phyloP scores from a whole-genome alignment of 139 green algal genomes.

The Auxenochlorella pyrenoidosa region DNA sequence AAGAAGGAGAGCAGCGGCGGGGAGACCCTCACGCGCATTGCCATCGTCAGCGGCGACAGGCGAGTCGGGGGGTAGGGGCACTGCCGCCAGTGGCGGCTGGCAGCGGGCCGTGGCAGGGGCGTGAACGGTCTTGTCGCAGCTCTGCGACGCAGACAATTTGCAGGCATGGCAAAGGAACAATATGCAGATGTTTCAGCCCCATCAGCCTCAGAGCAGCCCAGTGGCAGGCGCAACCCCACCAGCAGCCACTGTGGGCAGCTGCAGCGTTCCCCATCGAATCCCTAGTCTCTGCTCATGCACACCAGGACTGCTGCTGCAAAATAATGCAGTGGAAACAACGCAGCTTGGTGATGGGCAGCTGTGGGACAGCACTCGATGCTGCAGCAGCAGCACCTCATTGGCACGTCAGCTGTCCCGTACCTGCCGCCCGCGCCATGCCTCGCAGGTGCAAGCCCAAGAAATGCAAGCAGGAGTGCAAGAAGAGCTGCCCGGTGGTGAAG shows the following conservation, averaged over 20 bases:
- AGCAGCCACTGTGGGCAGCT: no score
- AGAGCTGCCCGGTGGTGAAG: conserved; percentile 98
- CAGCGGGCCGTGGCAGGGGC: background rate
- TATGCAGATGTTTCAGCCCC: no score
- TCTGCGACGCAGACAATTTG: no score
- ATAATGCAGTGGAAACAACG: no score
- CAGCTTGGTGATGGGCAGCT: no score
- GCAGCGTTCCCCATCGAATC: background rate
- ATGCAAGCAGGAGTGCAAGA: conserved; percentile 99
- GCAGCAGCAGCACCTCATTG: background rate
- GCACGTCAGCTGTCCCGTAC: background rate
- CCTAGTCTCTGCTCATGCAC: background rate
- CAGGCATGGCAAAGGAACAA: no score
- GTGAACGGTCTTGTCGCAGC: no score
- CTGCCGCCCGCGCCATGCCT: background rate
- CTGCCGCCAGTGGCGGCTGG: background rate
- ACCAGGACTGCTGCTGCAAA: no score
- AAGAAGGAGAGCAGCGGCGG: conserved; percentile 73
- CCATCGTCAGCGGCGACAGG: conserved; percentile 94
- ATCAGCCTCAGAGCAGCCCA: no score
- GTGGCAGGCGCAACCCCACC: no score
- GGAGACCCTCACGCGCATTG: conserved; percentile 95
- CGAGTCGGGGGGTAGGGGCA: conserved; percentile 35
- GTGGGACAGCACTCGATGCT: background rate
- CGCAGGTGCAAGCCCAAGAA: conserved; percentile 98